Evolutionary conservation across 768 basidiomycete species (phyloP).

Genomic region (Pleurotus salmoneostramineus): DNA sequence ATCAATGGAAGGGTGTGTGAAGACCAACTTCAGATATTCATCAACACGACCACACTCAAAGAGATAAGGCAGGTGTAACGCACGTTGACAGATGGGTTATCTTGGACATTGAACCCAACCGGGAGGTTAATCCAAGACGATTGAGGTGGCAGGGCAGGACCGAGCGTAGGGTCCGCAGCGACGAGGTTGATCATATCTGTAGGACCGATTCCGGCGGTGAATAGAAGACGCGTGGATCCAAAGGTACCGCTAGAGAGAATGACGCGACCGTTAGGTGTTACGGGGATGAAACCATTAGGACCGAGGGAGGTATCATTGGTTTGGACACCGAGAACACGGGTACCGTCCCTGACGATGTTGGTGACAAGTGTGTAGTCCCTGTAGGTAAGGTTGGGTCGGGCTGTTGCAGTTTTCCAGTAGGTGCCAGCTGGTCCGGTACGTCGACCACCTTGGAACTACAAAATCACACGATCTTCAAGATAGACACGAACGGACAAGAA

Average conservation of each 20-base stretch:
- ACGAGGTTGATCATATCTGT: conserved; percentile 52
- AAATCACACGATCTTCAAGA: neutral
- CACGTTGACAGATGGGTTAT: no score
- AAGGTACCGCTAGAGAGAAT: conserved; percentile 56
- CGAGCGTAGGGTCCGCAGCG: conserved; percentile 39
- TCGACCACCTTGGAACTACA: conserved; percentile 39
- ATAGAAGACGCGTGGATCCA: conserved; percentile 53
- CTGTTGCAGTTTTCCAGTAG: conserved; percentile 54
- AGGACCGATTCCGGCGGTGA: conserved; percentile 61
- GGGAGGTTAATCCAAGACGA: conserved; percentile 42
- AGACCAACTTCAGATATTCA: no score
- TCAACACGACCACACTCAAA: no score
- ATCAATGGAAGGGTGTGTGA: no score
- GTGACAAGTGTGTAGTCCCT: conserved; percentile 43
- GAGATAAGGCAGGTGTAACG: no score
- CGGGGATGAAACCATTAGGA: conserved; percentile 49
- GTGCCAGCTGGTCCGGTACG: conserved; percentile 56
- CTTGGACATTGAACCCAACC: no score
- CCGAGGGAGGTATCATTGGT: conserved; percentile 58
- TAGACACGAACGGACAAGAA: neutral
- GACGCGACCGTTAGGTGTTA: conserved; percentile 55
- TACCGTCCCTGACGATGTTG: conserved; percentile 54
- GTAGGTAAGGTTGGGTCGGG: conserved; percentile 48
- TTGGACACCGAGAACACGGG: conserved; percentile 52
- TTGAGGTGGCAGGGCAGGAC: conserved; percentile 42